Evolutionary conservation across 2,329 filamentous ascomycete species (phyloP).

Genomic region (Chaetomiaceae sp.): DNA sequence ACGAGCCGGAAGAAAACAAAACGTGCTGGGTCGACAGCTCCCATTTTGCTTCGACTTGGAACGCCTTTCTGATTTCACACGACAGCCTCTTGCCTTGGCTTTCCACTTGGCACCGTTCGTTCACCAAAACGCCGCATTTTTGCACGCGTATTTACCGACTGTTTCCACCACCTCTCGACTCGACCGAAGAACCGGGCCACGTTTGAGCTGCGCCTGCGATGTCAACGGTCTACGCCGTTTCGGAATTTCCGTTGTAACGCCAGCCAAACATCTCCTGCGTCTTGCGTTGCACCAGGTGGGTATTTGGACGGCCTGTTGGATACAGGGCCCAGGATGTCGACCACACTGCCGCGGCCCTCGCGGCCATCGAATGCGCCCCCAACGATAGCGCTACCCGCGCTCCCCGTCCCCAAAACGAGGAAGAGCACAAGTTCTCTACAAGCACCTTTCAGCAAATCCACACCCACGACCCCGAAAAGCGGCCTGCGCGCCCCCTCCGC

Average conservation of each 20-base stretch:
- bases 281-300: background rate
- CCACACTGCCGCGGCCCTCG: conserved; percentile 60
- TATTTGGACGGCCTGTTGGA: background rate
- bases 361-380: conserved; percentile 66
- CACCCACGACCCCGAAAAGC: conserved; percentile 48
- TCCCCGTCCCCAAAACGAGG: conserved; percentile 67
- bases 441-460: conserved; percentile 35
- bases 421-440: conserved; percentile 53
- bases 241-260: conserved; percentile 10
- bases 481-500: conserved; percentile 55
- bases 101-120: too few species aligned
- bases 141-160: background rate
- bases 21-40: too few species aligned
- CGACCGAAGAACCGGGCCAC: background rate
- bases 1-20: too few species aligned
- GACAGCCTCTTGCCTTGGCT: too few species aligned
- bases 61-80: too few species aligned
- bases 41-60: too few species aligned
- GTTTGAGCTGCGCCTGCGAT: conserved; percentile 2
- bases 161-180: conserved; percentile 2
- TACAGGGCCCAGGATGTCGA: conserved; percentile 40
- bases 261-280: conserved; percentile 1
- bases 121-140: too few species aligned
- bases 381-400: conserved; percentile 62
- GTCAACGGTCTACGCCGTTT: conserved; percentile 15